These are phyloP conservation scores for Cyberlindnera meyerae DNA, from an alignment of 805 yeast species.

Conservation along the genomic window DNA sequence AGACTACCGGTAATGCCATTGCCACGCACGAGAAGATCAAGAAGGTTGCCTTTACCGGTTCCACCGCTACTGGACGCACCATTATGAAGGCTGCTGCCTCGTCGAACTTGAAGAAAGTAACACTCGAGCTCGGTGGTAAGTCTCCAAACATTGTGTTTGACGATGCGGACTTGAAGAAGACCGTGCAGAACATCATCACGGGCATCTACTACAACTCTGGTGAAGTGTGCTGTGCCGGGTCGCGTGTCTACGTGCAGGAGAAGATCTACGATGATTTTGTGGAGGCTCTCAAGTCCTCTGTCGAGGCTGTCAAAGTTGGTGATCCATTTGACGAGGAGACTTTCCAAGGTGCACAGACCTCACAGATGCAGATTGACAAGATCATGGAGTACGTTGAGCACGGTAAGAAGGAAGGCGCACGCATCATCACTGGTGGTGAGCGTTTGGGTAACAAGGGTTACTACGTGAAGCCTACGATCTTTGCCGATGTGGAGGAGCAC, in stretches of 20 bases:
- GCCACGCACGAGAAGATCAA: slow-evolving; percentile 74
- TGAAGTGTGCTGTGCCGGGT: slow-evolving; percentile 91
- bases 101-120: slow-evolving; percentile 70
- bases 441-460: slow-evolving; percentile 66
- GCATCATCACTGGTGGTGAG: slow-evolving; percentile 77
- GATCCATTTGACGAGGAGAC: slow-evolving; percentile 68
- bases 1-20: slow-evolving; percentile 76
- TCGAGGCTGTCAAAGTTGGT: slow-evolving; percentile 60
- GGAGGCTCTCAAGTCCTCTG: slow-evolving; percentile 46
- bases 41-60: slow-evolving; percentile 93
- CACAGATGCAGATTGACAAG: slow-evolving; percentile 60
- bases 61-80: slow-evolving; percentile 78
- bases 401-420: slow-evolving; percentile 67
- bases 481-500: slow-evolving; percentile 71
- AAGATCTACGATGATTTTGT: slow-evolving; percentile 64
- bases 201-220: slow-evolving; percentile 89
- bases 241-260: slow-evolving; percentile 78
- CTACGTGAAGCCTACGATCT: slow-evolving; percentile 78
- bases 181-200: slow-evolving; percentile 61
- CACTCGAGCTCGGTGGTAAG: slow-evolving; percentile 86
- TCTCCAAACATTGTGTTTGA: slow-evolving; percentile 80
- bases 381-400: slow-evolving; percentile 57
- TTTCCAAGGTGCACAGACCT: slow-evolving; percentile 75
- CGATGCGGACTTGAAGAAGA: slow-evolving; percentile 63
- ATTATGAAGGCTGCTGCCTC: slow-evolving; percentile 71